These are phyloP conservation scores for Nannizziopsis arthrosporioides DNA, from an alignment of 2,329 filamentous ascomycete genomes.

Conservation along the genomic window DNA sequence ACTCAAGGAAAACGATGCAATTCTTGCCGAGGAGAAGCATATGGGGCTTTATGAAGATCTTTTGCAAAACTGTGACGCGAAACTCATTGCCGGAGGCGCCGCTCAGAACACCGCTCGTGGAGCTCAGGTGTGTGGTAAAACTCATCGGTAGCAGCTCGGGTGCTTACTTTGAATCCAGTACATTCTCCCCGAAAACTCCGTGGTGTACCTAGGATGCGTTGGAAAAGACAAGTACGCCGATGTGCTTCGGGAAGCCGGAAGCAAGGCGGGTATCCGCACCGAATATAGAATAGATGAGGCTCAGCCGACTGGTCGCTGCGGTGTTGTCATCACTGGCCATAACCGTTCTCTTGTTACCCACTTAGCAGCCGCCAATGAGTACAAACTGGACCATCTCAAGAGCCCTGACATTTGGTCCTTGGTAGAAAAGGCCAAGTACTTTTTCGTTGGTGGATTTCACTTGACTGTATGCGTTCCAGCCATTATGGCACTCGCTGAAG, in stretches of 20 bases:
- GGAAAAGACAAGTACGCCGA: conserved; percentile 93
- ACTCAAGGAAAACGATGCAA: conserved; percentile 92
- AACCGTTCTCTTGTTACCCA: conserved; percentile 92
- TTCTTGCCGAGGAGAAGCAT: conserved; percentile 89
- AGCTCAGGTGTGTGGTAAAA: conserved; percentile 50
- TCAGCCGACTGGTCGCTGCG: conserved; percentile 81
- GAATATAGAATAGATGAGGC: conserved; percentile 87
- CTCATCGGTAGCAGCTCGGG: too few relatives aligned
- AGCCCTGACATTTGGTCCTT: conserved; percentile 81
- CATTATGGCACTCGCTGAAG: conserved; percentile 76
- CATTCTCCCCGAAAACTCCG: conserved; percentile 77
- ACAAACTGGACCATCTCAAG: conserved; percentile 89
- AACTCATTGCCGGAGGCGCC: conserved; percentile 88
- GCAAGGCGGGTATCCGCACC: conserved; percentile 76
- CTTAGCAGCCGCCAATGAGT: conserved; percentile 91
- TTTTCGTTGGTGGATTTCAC: conserved; percentile 94
- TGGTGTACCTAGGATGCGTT: conserved; percentile 86
- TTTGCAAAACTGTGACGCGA: conserved; percentile 80
- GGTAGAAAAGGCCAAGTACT: conserved; percentile 76
- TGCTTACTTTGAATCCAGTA: conserved; percentile 44
- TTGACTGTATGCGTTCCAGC: conserved; percentile 90
- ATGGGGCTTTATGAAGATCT: conserved; percentile 84
- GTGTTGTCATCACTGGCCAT: conserved; percentile 92
- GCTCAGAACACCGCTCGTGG: conserved; percentile 96
- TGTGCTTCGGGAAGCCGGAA: conserved; percentile 73